These are phyloP conservation scores for Hypsizygus ulmarius DNA, from an alignment of 1,284 basidiomycete species.

Conservation along the genomic window DNA sequence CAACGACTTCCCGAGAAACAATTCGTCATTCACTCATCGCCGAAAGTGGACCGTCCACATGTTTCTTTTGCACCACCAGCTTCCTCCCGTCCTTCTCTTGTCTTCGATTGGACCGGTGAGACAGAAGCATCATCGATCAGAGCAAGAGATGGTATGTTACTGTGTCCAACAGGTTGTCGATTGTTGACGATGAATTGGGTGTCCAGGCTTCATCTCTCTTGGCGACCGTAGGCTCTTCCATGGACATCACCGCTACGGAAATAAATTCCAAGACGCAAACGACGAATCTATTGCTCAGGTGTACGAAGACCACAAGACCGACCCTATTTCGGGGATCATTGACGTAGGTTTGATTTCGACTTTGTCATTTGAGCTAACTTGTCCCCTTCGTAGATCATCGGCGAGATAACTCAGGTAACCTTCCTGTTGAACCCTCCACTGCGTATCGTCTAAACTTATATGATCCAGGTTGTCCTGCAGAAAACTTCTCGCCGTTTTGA, in stretches of 20 bases:
- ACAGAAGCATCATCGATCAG: neutral
- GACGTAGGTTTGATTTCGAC: conserved; percentile 15
- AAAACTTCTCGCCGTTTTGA: conserved; percentile 29
- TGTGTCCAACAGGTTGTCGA: neutral
- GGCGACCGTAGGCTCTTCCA: neutral
- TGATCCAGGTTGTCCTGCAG: conserved; percentile 24
- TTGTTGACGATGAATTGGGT: neutral
- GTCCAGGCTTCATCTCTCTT: neutral
- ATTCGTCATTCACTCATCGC: neutral
- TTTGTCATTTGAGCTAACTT: neutral
- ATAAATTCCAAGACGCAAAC: neutral
- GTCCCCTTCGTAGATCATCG: conserved; percentile 16
- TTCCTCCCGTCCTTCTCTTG: conserved; percentile 1
- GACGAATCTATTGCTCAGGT: neutral
- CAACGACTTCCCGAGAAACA: no score
- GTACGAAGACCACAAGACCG: neutral
- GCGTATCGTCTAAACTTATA: neutral
- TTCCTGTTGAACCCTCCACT: neutral
- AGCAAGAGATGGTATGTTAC: conserved; percentile 9
- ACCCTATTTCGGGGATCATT: conserved; percentile 18
- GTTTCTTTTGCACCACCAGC: conserved; percentile 13
- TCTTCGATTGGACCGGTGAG: neutral
- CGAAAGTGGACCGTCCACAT: conserved; percentile 5
- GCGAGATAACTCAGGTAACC: conserved; percentile 20
- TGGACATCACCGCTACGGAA: neutral